These are phyloP conservation scores for Euphorbia tirucalli DNA, from an alignment of 345 rosid species.

Conservation along the genomic window DNA sequence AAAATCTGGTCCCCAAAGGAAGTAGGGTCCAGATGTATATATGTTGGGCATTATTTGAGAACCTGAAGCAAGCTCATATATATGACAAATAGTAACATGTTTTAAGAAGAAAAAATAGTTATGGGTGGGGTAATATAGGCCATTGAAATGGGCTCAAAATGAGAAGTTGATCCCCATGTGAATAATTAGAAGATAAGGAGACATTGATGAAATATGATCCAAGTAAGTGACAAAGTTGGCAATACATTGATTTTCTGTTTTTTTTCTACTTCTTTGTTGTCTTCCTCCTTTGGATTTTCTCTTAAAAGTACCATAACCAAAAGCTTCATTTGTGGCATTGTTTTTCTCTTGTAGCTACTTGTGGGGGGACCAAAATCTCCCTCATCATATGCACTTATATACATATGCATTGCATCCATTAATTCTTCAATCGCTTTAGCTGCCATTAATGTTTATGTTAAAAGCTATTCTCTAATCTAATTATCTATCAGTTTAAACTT, in stretches of 20 bases:
- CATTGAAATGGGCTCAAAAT: slow-evolving; percentile 19
- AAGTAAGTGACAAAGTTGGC: slow-evolving; percentile 38
- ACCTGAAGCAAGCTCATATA: neutral
- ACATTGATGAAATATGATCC: slow-evolving; percentile 50
- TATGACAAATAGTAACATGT: slow-evolving; percentile 7
- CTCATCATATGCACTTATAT: slow-evolving; percentile 12
- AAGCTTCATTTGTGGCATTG: no score
- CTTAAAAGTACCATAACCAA: no score
- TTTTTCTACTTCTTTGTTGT: slow-evolving; percentile 30
- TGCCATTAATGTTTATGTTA: no score
- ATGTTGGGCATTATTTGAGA: slow-evolving; percentile 1
- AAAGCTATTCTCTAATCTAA: no score
- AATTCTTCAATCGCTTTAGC: slow-evolving; percentile 32
- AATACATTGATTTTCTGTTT: slow-evolving; percentile 11
- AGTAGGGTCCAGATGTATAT: slow-evolving; percentile 36
- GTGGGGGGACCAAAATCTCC: no score
- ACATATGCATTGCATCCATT: slow-evolving; percentile 20
- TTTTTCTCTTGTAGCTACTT: slow-evolving; percentile 15
- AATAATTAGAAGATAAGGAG: slow-evolving; percentile 39
- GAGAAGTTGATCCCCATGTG: slow-evolving; percentile 39
- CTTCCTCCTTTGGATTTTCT: slow-evolving; percentile 28
- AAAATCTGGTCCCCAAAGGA: slow-evolving; percentile 34
- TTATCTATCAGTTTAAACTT: no score
- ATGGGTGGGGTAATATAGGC: slow-evolving; percentile 28
- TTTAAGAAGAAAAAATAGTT: neutral